Base-by-base conservation (phyloP, 768 basidiomycete species). In the Suillus paluster region DNA sequence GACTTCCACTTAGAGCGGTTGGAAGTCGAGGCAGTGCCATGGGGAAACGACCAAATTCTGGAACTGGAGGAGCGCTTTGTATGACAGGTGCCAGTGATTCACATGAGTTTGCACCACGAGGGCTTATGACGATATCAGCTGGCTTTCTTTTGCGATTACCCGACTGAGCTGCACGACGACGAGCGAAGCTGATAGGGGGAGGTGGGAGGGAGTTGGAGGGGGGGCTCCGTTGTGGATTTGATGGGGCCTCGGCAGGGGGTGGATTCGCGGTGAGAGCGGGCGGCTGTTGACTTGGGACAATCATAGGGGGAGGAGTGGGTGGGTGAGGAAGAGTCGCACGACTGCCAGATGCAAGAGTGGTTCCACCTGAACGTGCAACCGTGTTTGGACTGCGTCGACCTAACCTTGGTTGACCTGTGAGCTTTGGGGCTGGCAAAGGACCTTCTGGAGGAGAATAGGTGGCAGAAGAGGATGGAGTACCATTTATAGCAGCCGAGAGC, bases 41-140 rank as follows among this genome's bases (percentile, higher is more conserved):
- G 15, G 82, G 75, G 61, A 83, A 80, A 21, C 84, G 79, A 10
- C 80, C 79, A 12, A 80, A 71, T 65, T 75, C 75, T 57, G 75
- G 69, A 49, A 89, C 78, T 0, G 90, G 88, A 1, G 91, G 91
- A 0, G 91, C 91, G 66, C 90, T 91, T 72, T 92, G 91, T 38
- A 93, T 89, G 53, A 83, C 81, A 25, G 90, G 89, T 59, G 83
- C 83, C 44, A 88, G 76, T 60, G 84, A 84, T 62, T 87, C 86
- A 19, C 71, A 75, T 0, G 75, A 69, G 34, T 84, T 81, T 5
- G 79, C 70, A 63, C 87, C 88, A 57, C 88, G 80, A 11, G 90
- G 89, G 65, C 85, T 89, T 79, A 93, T 91, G 63, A 91, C 68
- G 63, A 92, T 89, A 68, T 92, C 91, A 2, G 91, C 90, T 0